Base-by-base conservation (phyloP, 139 green algal genomes). In the Micractinium conductrix region DNA sequence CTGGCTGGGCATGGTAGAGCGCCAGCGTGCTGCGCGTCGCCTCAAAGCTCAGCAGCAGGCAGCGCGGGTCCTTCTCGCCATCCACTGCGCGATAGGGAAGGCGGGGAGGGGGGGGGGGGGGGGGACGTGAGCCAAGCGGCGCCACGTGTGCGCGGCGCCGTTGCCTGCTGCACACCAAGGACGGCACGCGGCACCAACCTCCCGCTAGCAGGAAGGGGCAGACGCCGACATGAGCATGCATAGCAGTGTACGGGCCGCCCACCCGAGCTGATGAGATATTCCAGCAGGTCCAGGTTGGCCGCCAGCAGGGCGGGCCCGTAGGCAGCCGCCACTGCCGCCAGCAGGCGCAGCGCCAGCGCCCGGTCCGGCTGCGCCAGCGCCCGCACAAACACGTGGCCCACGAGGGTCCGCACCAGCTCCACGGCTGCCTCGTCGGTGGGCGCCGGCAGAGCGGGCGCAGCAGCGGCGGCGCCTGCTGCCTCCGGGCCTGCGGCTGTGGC, bases 51-150 rank as follows among this genome's bases (percentile, higher is more conserved):
- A 88, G 70, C 67, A 98, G 76, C 43, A 98, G 89, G 86, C 94
- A 97, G 50, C 96, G 91, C 12, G 96, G 96, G 86, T 98, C 96
- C 74, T 96, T 96, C 87, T 98, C 96, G 22, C 94, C 96, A 76
- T 98, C 96, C 45, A 96, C 79, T 17, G 88, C 79, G 4, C 80
- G 78, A n/a, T n/a, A n/a, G n/a, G 8, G 62, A 42, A 68, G 24
- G 12, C 21, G 38, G 38, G 38, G 21, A 37, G 40, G 24, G 24
- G 43, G 26, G 22, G 16, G 44, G n/a, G n/a, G n/a, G n/a, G n/a
- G n/a, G n/a, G n/a, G n/a, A n/a, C n/a, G n/a, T n/a, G n/a, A n/a
- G n/a, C n/a, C n/a, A n/a, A n/a, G n/a, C n/a, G n/a, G n/a, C n/a
- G n/a, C n/a, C n/a, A n/a, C n/a, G n/a, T n/a, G n/a, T n/a, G n/a